These are phyloP conservation scores for Withania somnifera DNA, from an alignment of 305 asterid species.

Conservation along the genomic window DNA sequence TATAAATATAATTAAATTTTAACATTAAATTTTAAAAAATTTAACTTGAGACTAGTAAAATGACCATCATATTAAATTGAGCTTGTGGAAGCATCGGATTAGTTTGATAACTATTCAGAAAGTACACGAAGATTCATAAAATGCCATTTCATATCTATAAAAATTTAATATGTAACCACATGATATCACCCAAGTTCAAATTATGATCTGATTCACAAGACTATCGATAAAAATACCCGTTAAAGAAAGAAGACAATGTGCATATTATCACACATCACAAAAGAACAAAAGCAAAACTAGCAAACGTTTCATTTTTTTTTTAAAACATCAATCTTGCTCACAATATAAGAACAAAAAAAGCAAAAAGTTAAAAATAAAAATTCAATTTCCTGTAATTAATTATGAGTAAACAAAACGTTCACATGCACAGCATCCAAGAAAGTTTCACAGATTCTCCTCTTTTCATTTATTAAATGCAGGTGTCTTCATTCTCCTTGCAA, in stretches of 20 bases:
- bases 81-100: no score
- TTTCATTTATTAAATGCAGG: conserved; percentile 4
- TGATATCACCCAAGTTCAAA: background rate
- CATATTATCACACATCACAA: background rate
- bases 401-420: conserved; percentile 25
- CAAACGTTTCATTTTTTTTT: conserved; percentile 22
- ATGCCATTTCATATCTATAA: background rate
- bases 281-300: conserved; percentile 1
- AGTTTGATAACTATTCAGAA: background rate
- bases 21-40: no score
- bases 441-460: conserved; percentile 18
- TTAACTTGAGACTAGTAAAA: no score
- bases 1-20: no score
- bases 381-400: background rate
- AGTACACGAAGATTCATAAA: background rate
- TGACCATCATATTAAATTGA: no score
- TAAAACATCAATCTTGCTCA: background rate
- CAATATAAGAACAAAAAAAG: background rate
- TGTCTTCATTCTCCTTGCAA: background rate
- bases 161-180: background rate
- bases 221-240: background rate
- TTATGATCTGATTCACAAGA: background rate
- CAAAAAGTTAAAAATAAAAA: background rate
- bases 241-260: conserved; percentile 2
- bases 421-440: conserved; percentile 29